phyloP scores from a whole-genome alignment of 164 flowering plant genomes.

The Stephania cephalantha region DNA sequence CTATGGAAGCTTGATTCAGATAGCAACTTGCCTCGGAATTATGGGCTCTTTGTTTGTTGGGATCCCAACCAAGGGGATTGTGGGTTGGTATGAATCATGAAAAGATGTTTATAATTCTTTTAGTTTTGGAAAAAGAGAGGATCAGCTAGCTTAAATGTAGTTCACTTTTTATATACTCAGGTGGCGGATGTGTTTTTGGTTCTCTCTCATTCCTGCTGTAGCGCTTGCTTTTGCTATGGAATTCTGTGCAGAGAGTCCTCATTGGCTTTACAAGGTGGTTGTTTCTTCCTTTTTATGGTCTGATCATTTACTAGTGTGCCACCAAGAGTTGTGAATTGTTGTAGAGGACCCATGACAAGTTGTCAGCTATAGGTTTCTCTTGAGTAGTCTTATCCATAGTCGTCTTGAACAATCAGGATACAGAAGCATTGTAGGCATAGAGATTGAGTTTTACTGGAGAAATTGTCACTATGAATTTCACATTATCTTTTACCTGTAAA shows the following conservation, averaged over 20 bases:
- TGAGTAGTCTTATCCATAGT: too few relatives aligned
- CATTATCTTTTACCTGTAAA: too few relatives aligned
- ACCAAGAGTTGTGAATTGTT: too few relatives aligned
- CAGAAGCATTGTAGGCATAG: background rate
- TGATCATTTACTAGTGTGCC: background rate
- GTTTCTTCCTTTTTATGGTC: background rate
- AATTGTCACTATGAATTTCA: too few relatives aligned
- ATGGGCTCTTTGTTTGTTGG: constrained; percentile 75
- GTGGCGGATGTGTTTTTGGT: constrained; percentile 98
- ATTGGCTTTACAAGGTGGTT: constrained; percentile 86
- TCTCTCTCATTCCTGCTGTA: constrained; percentile 78
- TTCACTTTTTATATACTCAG: constrained; percentile 25
- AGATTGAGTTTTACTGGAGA: too few relatives aligned
- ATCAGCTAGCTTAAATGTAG: background rate
- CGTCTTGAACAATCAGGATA: too few relatives aligned
- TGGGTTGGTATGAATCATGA: constrained; percentile 61
- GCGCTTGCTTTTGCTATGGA: constrained; percentile 68
- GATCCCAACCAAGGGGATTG: constrained; percentile 64
- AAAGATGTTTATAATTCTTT: background rate
- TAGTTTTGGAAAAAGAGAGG: background rate
- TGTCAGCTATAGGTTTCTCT: too few relatives aligned
- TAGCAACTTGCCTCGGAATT: constrained; percentile 93
- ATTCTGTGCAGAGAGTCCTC: constrained; percentile 87
- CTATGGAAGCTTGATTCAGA: constrained; percentile 91
- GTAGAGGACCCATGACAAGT: too few relatives aligned